Base-by-base conservation (phyloP, 495 filamentous ascomycete genomes). In the Podospora pseudopauciseta region DNA sequence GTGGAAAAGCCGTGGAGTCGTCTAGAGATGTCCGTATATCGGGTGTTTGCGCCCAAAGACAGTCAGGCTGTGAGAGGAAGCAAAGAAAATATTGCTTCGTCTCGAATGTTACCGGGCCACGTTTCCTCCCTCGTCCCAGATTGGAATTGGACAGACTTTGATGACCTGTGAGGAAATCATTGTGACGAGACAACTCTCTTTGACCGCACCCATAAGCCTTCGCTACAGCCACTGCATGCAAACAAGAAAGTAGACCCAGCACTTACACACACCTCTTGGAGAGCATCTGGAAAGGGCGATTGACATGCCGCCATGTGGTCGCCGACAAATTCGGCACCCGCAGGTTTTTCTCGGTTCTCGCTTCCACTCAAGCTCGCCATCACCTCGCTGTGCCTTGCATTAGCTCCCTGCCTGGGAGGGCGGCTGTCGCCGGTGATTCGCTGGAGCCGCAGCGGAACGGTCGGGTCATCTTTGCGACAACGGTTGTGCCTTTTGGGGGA, bases 221-320 rank as follows among this genome's bases (percentile, higher is more conserved):
- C 34, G 0, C 34, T 49, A 2, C 39, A 3, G 6, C 15, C 39
- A 49, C 39, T 13, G 0, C 39, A 49, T 49, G 39, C 39, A 49
- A 20, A 58, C 20, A 58, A 58, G 55, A 58, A 1, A 49, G 18
- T 18, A 0, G 39, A 58, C 55, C 55, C n/a, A 5, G 55, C n/a
- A 58, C 55, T 58, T 58, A 58, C 55, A 58, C n/a, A 58, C 39
- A 27, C 30, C 30, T 58, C 23, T 58, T 58, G 18, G 3, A 58
- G 15, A 49, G 6, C 2, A 11, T 49, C 39, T 49, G 26, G 13
- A 58, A 58, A 7, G 27, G 32, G 19, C 61, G 61, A 63, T 63
- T 63, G 61, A 63, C 28, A 63, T n/a, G 61, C 61, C 34, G 61
- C 61, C 61, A 63, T 63, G 61, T 63, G 61, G 61, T 44, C 32